Conservation (phyloP, 495 filamentous ascomycete genomes). For the Aspergillus incahuasiensis region DNA sequence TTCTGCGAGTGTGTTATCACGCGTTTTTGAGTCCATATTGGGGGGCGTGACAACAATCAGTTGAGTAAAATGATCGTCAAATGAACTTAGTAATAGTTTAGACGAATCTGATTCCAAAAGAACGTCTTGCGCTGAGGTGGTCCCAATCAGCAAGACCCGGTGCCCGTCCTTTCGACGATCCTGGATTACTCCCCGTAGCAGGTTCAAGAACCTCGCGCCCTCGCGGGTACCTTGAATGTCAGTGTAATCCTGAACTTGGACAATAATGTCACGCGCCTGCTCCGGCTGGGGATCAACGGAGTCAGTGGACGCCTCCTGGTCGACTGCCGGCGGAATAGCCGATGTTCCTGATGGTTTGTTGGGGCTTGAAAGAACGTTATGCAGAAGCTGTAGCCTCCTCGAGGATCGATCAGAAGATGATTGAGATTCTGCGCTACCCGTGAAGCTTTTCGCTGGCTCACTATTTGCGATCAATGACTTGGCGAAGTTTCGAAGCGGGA, state of each 20-base stretch:
- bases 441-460: constrained; percentile 28
- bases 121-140: constrained; percentile 40
- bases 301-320: neutral
- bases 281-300: constrained; percentile 15
- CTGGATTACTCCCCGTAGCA: constrained; percentile 66
- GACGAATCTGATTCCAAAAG: constrained; percentile 38
- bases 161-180: constrained; percentile 63
- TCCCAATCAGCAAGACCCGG: constrained; percentile 73
- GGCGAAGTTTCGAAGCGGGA: constrained; percentile 33
- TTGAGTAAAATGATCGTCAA: constrained; percentile 45
- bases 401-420: constrained; percentile 19
- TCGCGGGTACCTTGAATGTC: constrained; percentile 61
- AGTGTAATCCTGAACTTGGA: constrained; percentile 77
- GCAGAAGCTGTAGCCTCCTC: constrained; percentile 31
- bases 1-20: constrained; percentile 35
- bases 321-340: neutral
- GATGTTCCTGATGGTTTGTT: constrained; percentile 10
- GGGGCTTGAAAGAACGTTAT: constrained; percentile 31
- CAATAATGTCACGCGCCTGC: constrained; percentile 49
- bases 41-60: constrained; percentile 50
- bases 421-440: constrained; percentile 12
- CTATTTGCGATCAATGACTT: constrained; percentile 36
- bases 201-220: constrained; percentile 57
- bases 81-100: constrained; percentile 41
- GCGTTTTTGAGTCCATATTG: constrained; percentile 28